phyloP scores from a whole-genome alignment of 2,329 filamentous ascomycete species.

The Diaporthe capsici region DNA sequence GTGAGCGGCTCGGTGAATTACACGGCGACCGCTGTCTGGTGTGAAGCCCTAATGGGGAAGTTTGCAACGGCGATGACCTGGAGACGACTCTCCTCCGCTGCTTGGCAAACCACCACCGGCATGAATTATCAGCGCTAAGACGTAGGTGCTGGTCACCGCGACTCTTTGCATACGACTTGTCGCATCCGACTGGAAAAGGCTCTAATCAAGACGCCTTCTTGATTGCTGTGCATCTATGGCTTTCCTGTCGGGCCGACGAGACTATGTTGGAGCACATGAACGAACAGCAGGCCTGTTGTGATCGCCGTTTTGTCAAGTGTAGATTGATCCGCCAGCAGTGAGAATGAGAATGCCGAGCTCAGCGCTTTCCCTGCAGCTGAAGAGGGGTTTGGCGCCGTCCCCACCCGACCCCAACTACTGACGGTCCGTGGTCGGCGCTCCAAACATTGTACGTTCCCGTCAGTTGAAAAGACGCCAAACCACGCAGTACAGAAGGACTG shows the following conservation, averaged over 20 bases:
- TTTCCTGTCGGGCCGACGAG: conserved; percentile 20
- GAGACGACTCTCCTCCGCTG: not conserved
- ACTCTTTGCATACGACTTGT: not conserved
- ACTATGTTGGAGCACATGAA: not conserved
- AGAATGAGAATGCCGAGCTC: not conserved
- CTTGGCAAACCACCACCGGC: conserved; percentile 18
- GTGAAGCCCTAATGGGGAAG: not conserved
- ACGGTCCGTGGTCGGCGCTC: conserved; percentile 2
- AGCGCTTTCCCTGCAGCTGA: not conserved
- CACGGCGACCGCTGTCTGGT: not conserved
- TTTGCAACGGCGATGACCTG: conserved; percentile 4
- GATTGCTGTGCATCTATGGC: not conserved
- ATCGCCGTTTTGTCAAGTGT: not conserved
- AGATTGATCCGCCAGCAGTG: not conserved
- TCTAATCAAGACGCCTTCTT: not conserved
- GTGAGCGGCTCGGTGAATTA: conserved; percentile 14
- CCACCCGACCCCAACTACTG: not conserved
- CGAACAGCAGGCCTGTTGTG: not conserved
- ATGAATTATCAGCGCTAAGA: conserved; percentile 8
- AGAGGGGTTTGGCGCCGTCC: conserved; percentile 16
- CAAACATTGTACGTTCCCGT: not conserved
- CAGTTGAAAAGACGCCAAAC: not conserved
- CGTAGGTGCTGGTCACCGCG: not conserved
- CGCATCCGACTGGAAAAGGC: not conserved
- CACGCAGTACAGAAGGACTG: not conserved